Conservation (phyloP, 805 yeast species). For the Torulaspora delbrueckii region DNA sequence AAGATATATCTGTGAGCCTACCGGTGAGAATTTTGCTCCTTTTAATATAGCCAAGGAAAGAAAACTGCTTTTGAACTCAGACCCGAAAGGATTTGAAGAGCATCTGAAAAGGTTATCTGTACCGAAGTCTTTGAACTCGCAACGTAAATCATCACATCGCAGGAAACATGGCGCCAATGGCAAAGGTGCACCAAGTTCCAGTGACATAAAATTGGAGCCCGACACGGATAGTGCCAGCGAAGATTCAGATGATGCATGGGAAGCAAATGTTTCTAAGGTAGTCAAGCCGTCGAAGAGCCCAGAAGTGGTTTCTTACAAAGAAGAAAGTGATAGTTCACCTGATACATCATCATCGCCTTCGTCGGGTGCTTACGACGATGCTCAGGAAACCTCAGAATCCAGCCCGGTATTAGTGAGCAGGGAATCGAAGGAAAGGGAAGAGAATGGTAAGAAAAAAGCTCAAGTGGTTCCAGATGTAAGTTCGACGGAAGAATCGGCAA, state of each 20-base stretch:
- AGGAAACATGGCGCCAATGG: not conserved
- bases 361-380: constrained; percentile 11
- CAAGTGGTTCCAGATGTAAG: not conserved
- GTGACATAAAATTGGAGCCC: constrained; percentile 8
- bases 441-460: constrained; percentile 1
- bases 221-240: constrained; percentile 1
- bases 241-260: not conserved
- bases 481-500: not conserved
- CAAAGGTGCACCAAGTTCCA: constrained; percentile 3
- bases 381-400: constrained; percentile 9
- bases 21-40: constrained; percentile 23
- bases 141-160: constrained; percentile 2
- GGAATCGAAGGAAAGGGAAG: constrained; percentile 8
- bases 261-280: not conserved
- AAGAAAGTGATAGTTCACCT: not conserved
- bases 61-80: constrained; percentile 17
- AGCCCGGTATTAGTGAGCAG: not conserved
- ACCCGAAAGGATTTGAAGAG: constrained; percentile 28
- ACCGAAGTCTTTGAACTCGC: constrained; percentile 5
- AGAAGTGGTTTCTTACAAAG: not conserved
- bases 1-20: constrained; percentile 36
- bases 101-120: constrained; percentile 26
- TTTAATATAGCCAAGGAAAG: constrained; percentile 23
- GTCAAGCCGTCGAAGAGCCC: not conserved
- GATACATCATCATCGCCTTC: constrained; percentile 9